Conservation (phyloP, 2,329 filamentous ascomycete species). For the Septoria linicola region DNA sequence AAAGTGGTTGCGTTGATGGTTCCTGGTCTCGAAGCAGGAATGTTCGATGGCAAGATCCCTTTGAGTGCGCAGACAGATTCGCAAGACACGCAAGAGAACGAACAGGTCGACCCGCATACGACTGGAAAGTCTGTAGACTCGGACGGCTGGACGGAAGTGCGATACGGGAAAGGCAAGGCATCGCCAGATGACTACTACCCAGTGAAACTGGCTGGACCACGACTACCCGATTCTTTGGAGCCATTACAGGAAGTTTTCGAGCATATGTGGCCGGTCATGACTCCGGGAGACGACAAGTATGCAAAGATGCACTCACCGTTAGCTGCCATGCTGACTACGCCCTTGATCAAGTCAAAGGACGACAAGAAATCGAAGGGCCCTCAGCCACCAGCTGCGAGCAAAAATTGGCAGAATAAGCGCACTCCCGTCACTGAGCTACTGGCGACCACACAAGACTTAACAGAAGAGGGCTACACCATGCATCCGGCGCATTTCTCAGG, state of each 20-base stretch:
- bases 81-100: slow-evolving; percentile 4
- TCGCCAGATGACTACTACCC: slow-evolving; percentile 54
- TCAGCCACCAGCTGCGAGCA: slow-evolving; percentile 62
- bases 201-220: slow-evolving; percentile 42
- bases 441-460: slow-evolving; percentile 68
- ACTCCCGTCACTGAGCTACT: slow-evolving; percentile 82
- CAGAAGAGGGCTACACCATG: slow-evolving; percentile 78
- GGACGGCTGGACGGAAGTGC: slow-evolving; percentile 17
- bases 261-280: slow-evolving; percentile 84
- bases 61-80: slow-evolving; percentile 23
- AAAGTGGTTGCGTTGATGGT: slow-evolving; percentile 91
- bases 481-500: slow-evolving; percentile 70
- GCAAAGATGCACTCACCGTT: slow-evolving; percentile 83
- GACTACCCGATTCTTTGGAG: slow-evolving; percentile 47
- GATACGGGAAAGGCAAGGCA: slow-evolving; percentile 34
- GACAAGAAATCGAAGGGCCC: slow-evolving; percentile 62
- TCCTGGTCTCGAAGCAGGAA: slow-evolving; percentile 82
- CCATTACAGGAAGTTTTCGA: slow-evolving; percentile 79
- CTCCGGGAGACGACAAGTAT: slow-evolving; percentile 80
- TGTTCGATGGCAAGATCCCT: slow-evolving; percentile 68
- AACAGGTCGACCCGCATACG: neutral
- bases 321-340: slow-evolving; percentile 75
- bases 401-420: slow-evolving; percentile 69
- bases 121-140: slow-evolving; percentile 16
- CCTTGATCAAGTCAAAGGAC: slow-evolving; percentile 67